Conservation (phyloP, 108 stramenopile species). For the Nitzschia inconspicua region DNA sequence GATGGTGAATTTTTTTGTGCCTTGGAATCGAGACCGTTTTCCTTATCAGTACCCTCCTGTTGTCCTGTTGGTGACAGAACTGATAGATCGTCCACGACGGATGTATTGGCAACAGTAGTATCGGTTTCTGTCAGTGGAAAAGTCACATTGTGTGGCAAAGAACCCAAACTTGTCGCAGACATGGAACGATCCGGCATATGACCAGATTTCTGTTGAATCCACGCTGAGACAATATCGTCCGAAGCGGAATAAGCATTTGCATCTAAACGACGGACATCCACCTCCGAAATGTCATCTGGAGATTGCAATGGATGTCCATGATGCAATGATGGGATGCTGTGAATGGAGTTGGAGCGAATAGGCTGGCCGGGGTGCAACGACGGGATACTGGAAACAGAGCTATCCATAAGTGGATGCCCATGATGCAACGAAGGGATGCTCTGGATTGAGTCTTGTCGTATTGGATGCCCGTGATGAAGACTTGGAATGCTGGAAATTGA, state of each 20-base stretch:
- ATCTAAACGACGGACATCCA: neutral
- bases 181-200: neutral
- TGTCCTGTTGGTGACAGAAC: neutral
- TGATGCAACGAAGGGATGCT: constrained; percentile 25
- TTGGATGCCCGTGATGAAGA: constrained; percentile 18
- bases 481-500: constrained; percentile 24
- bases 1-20: neutral
- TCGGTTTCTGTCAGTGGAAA: neutral
- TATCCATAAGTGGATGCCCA: constrained; percentile 11
- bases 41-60: neutral
- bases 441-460: constrained; percentile 27
- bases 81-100: neutral
- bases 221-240: constrained; percentile 6
- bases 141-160: neutral
- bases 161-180: neutral
- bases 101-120: neutral
- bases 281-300: constrained; percentile 6
- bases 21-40: neutral
- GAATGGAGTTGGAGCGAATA: constrained; percentile 29
- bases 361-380: constrained; percentile 28
- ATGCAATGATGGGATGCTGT: constrained; percentile 21
- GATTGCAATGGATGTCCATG: constrained; percentile 14
- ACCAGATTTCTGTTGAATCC: neutral
- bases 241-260: neutral
- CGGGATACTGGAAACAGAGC: constrained; percentile 26